phyloP scores from a whole-genome alignment of 306 rosid genomes.

The Cicer cuneatum region DNA sequence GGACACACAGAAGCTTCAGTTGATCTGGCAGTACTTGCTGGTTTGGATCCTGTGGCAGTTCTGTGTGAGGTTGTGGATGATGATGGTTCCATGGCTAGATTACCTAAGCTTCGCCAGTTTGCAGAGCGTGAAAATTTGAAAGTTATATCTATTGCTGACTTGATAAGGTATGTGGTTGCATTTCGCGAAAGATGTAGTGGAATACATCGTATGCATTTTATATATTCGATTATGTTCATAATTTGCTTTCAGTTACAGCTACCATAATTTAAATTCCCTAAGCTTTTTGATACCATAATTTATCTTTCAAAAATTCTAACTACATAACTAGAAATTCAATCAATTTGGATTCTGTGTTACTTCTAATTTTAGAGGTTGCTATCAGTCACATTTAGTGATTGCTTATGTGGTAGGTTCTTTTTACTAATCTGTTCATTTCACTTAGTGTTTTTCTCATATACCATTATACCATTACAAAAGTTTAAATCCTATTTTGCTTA shows the following conservation, averaged over 20 bases:
- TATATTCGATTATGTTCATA: conserved; percentile 5
- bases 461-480: neutral
- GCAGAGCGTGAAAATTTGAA: conserved; percentile 78
- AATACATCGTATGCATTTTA: neutral
- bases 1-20: conserved; percentile 98
- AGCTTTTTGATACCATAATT: conserved; percentile 20
- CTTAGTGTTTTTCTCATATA: conserved; percentile 7
- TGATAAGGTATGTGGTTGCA: conserved; percentile 66
- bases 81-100: conserved; percentile 98
- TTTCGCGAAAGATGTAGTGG: conserved; percentile 12
- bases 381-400: conserved; percentile 5
- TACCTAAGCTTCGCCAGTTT: conserved; percentile 85
- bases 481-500: conserved; percentile 3
- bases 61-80: conserved; percentile 96
- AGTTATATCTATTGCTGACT: conserved; percentile 89
- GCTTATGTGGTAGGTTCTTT: conserved; percentile 9
- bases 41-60: conserved; percentile 78
- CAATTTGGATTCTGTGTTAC: conserved; percentile 1
- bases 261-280: conserved; percentile 20
- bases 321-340: conserved; percentile 8
- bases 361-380: conserved; percentile 18
- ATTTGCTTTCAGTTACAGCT: conserved; percentile 23
- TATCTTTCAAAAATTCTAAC: conserved; percentile 14
- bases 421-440: neutral
- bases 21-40: conserved; percentile 90